Conservation (phyloP, 345 rosid genomes). For the Populus davidiana region DNA sequence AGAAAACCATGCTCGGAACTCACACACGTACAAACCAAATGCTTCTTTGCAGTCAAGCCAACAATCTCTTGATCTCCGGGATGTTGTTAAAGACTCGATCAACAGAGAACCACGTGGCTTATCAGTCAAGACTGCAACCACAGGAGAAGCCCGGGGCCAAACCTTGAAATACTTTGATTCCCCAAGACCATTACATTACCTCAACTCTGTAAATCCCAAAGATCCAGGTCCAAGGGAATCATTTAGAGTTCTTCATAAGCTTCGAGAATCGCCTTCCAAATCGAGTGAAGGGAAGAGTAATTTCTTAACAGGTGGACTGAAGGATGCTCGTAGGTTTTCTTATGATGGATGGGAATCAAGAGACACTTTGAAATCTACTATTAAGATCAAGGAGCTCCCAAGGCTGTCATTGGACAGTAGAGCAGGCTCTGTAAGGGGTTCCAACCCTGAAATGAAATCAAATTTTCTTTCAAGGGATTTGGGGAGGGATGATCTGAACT, state of each 20-base stretch:
- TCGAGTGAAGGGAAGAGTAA: slow-evolving; percentile 38
- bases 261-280: slow-evolving; percentile 27
- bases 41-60: slow-evolving; percentile 31
- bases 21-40: slow-evolving; percentile 29
- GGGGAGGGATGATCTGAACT: slow-evolving; percentile 16
- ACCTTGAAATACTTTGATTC: slow-evolving; percentile 59
- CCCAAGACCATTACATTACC: slow-evolving; percentile 57
- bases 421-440: slow-evolving; percentile 43
- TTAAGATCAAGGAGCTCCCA: slow-evolving; percentile 74
- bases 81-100: slow-evolving; percentile 56
- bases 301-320: slow-evolving; percentile 32
- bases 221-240: slow-evolving; percentile 44
- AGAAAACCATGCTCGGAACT: slow-evolving; percentile 23
- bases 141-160: slow-evolving; percentile 33
- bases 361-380: slow-evolving; percentile 44
- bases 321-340: slow-evolving; percentile 76
- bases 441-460: slow-evolving; percentile 37
- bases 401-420: slow-evolving; percentile 89
- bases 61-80: slow-evolving; percentile 47
- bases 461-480: slow-evolving; percentile 30
- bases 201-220: slow-evolving; percentile 45
- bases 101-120: slow-evolving; percentile 56
- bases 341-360: slow-evolving; percentile 73
- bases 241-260: slow-evolving; percentile 36
- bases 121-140: slow-evolving; percentile 34